Evolutionary conservation across 2,329 filamentous ascomycete genomes (phyloP).

Genomic region (Alternaria rosae): DNA sequence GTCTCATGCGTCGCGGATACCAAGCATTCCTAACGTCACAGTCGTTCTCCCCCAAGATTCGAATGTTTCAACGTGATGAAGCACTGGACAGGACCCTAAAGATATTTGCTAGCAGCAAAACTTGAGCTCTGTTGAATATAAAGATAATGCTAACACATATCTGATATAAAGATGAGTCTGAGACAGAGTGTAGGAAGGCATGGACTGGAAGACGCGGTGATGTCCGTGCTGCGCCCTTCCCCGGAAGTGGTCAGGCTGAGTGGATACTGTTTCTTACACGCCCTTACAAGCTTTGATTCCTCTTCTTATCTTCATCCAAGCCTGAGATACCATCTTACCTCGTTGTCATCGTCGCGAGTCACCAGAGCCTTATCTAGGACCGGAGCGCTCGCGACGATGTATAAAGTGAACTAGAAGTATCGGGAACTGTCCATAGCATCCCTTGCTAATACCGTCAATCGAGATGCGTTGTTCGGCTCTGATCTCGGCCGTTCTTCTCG

Average conservation of each 20-base stretch:
- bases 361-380: not conserved
- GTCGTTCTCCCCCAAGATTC: not conserved
- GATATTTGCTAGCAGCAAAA: not conserved
- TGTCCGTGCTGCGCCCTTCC: not conserved
- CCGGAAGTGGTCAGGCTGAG: not conserved
- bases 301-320: not conserved
- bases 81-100: not conserved
- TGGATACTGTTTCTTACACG: not conserved
- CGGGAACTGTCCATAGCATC: not conserved
- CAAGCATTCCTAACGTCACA: not conserved
- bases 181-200: not conserved
- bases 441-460: not conserved
- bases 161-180: not conserved
- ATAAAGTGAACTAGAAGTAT: slow-evolving; percentile 1
- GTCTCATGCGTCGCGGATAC: not conserved
- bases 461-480: not conserved
- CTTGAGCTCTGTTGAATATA: not conserved
- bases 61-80: not conserved
- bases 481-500: not conserved
- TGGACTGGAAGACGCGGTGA: not conserved
- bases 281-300: not conserved
- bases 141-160: not conserved
- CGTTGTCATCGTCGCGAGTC: slow-evolving; percentile 4
- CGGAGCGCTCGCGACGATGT: not conserved
- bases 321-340: slow-evolving; percentile 1